Base-by-base conservation (phyloP, 176 grass and related monocot genomes). In the Bothriochloa decipiens region DNA sequence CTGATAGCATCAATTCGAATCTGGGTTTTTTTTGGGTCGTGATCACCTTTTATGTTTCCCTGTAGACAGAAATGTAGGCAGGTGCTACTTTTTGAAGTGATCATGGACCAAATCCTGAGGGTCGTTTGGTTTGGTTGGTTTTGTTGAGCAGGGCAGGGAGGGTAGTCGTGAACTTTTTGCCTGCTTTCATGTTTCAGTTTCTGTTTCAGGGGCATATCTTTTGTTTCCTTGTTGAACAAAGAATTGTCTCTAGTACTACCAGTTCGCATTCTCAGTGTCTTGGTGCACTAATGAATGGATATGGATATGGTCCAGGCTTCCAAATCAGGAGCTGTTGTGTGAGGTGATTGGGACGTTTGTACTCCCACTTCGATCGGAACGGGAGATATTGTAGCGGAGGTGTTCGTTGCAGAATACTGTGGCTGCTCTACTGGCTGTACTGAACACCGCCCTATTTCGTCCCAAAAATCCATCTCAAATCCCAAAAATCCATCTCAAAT, bases 31-130 rank as follows among this genome's bases (percentile, higher is more conserved):
- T 81, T 68, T 68, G 29, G 72, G 52, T 1, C 53, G 70, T 88
- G 86, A 41, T 88, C 86, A 61, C 22, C 72, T 82, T 76, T 81
- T 76, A 57, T 55, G 32, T 77, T 87, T 83, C 65, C 80, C 79
- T 50, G 72, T 63, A 62, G 27, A 62, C 35, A 20, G 23, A 85
- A 17, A 11, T 82, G 72, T 70, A 57, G 29, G 65, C 79, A 75
- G 79, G 64, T 35, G 72, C 62, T 26, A 11, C n/a, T 82, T 87
- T 87, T 49, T 25, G 14, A 82, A 82, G 50, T 82, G 86, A 77
- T 70, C 79, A 71, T 77, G 41, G 26, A 57, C 72, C 71, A 33
- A 45, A 47, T 81, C 66, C 57, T 36, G 17, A 8, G 7, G 5
- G 7, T 8, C 7, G 39, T 40, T 6, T 45, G 18, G 74, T 65